Evolutionary conservation across 108 stramenopile genomes (phyloP).

Genomic region (Aureococcus anophagefferens): DNA sequence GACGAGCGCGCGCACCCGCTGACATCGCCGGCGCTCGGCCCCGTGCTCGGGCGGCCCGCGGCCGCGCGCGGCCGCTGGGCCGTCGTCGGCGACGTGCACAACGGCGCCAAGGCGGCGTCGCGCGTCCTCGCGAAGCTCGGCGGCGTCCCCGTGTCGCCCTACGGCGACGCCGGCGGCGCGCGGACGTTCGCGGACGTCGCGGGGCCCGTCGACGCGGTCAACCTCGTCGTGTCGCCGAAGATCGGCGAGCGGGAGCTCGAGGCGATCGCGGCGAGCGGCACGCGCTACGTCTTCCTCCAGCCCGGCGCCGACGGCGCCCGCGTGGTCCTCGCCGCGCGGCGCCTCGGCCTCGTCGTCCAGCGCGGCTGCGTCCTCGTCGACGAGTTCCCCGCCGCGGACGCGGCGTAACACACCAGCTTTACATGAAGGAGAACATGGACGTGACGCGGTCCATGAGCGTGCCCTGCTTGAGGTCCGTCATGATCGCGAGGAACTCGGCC

Average conservation of each 20-base stretch:
- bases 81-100: not conserved
- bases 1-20: no score
- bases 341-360: not conserved
- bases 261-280: not conserved
- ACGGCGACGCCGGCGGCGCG: not conserved
- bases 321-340: not conserved
- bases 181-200: not conserved
- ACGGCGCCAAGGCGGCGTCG: not conserved
- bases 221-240: not conserved
- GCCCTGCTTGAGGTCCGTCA: not conserved
- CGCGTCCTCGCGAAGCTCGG: not conserved
- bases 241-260: not conserved
- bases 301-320: not conserved
- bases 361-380: not conserved
- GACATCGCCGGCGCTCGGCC: not conserved
- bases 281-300: not conserved
- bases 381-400: no score
- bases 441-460: no score
- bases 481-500: not conserved
- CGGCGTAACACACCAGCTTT: no score
- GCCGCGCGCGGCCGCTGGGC: not conserved
- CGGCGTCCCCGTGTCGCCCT: not conserved
- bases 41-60: not conserved
- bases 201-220: not conserved
- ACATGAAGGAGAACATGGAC: no score